Evolutionary conservation across 805 yeast species (phyloP), one percentile per base, ranked within the genome.

Genomic region (Saccharomycopsis javanensis): DNA sequence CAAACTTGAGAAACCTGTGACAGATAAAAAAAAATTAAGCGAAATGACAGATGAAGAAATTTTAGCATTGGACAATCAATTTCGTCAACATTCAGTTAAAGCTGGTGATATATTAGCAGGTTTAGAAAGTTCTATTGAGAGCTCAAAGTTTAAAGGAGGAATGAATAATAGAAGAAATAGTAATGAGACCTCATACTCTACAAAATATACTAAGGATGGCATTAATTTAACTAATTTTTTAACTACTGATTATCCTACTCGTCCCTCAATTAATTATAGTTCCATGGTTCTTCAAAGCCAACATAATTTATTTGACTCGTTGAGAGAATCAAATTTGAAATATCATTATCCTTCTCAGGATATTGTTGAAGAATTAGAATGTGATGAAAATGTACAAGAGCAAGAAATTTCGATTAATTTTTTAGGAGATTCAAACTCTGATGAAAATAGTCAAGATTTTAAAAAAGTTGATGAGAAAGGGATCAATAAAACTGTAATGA

Each of bases 401-500:
- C 45, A 51, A 31, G 34, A 25, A 23, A 13, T 16, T 4, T 23
- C 16, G 20, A 10, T 18, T 16, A 15, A 33, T 7, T 25, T 7
- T 18, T 31, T 56, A 15, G 30, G 45, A 8, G 16, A 35, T 13
- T 20, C 13, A 28, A 20, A 23, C 7, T 10, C 15, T 13, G 59
- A 59, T 16, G 27, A 56, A 27, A 38, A 20, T 5, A 20, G 18
- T 18, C 48, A 23, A 10, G 48, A 42, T 20, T 42, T 20, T 6
- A 18, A 16, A 20, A 20, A 20, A 4, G 56, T 54, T 11, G 20
- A 54, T 10, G 60, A 55, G 13, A 48, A 50, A 3, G 38, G 42
- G 7, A 38, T 50, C 16, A 56, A 56, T 35, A 59, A 60, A 62
- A 77, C 78, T 1, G 72, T 85, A 2, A 65, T 86, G 67, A 80